Conservation (phyloP, 345 rosid species). For the Brassica cretica region DNA sequence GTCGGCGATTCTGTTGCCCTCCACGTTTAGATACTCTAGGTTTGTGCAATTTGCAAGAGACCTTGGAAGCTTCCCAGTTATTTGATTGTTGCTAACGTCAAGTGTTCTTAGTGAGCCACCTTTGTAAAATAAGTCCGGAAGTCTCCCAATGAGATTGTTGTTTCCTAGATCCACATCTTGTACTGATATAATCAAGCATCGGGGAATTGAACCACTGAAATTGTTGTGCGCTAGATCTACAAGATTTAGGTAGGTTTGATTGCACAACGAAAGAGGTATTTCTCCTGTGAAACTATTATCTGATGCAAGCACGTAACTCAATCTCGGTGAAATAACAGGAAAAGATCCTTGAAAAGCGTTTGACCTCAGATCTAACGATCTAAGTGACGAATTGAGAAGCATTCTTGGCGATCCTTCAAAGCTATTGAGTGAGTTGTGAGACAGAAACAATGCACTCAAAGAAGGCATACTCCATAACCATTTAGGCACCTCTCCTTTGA, state of each 20-base stretch:
- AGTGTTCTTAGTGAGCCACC: neutral
- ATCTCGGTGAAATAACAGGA: neutral
- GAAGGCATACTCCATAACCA: neutral
- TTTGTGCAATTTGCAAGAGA: neutral
- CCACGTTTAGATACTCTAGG: neutral
- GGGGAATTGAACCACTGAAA: neutral
- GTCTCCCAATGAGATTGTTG: constrained; percentile 25
- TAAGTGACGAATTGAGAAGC: neutral
- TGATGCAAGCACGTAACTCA: neutral
- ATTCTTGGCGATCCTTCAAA: neutral
- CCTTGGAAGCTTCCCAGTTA: neutral
- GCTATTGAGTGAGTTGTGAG: neutral
- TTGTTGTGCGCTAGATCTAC: neutral
- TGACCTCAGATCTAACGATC: neutral
- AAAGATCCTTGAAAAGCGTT: constrained; percentile 3
- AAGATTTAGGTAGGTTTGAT: neutral
- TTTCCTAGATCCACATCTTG: neutral
- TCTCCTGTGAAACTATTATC: constrained; percentile 36
- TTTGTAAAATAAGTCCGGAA: neutral
- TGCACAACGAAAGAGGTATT: constrained; percentile 46
- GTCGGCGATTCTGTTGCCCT: neutral
- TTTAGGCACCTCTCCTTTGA: neutral
- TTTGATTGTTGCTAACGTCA: neutral
- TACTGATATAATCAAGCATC: neutral
- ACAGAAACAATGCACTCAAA: neutral